Conservation (phyloP, 805 yeast species). For the Priceomyces fermenticarens region DNA sequence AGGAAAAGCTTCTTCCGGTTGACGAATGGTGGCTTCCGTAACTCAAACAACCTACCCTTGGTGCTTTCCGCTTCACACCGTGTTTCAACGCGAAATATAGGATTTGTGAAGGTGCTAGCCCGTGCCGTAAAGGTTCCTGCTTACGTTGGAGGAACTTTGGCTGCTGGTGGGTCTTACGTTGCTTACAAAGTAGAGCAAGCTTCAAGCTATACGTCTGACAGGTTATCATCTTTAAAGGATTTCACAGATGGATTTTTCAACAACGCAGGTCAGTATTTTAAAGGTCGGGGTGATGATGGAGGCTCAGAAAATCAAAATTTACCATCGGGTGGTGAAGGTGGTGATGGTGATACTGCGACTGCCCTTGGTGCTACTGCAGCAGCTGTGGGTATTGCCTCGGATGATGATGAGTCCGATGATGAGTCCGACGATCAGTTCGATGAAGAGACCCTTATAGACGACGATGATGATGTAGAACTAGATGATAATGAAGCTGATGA, state of each 20-base stretch:
- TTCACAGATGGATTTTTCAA: conserved; percentile 55
- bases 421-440: conserved; percentile 43
- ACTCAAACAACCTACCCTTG: no score
- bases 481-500: conserved; percentile 59
- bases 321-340: conserved; percentile 26
- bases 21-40: no score
- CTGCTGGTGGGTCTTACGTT: conserved; percentile 92
- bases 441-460: conserved; percentile 44
- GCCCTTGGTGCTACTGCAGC: conserved; percentile 53
- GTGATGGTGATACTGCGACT: conserved; percentile 32
- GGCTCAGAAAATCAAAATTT: conserved; percentile 15
- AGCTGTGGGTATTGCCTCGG: conserved; percentile 46
- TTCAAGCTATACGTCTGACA: conserved; percentile 64
- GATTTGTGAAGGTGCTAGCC: conserved; percentile 47
- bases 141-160: conserved; percentile 83
- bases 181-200: conserved; percentile 93
- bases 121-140: conserved; percentile 67
- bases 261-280: conserved; percentile 42
- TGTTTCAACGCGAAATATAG: conserved; percentile 23
- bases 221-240: conserved; percentile 60
- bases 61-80: background rate
- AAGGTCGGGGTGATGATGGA: conserved; percentile 22
- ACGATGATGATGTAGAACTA: conserved; percentile 44
- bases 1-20: no score
- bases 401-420: conserved; percentile 21